These are phyloP conservation scores for Exobasidium rhododendri DNA, from an alignment of 1,284 basidiomycete species.

Conservation along the genomic window DNA sequence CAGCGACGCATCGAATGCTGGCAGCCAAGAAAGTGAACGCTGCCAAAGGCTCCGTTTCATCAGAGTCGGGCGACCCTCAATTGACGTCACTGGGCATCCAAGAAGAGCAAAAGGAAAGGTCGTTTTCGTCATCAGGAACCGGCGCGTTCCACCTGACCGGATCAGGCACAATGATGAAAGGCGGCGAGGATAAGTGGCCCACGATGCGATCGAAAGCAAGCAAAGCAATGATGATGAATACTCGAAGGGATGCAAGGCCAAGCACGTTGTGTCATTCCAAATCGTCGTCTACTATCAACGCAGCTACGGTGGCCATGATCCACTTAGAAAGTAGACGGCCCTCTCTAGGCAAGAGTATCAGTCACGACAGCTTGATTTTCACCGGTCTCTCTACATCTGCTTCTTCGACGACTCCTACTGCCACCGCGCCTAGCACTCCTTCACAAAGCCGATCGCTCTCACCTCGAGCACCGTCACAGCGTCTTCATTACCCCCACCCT, in stretches of 20 bases:
- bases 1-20: constrained; percentile 31
- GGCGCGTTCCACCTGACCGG: neutral
- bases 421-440: neutral
- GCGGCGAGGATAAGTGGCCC: neutral
- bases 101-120: neutral
- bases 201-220: neutral
- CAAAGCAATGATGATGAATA: neutral
- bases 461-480: too few relatives aligned
- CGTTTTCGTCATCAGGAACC: neutral
- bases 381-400: neutral
- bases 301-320: neutral
- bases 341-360: constrained; percentile 16
- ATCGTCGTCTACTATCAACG: neutral
- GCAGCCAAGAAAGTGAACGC: constrained; percentile 7
- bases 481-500: neutral
- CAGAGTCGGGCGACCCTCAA: neutral
- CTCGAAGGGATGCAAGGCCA: neutral
- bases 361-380: constrained; percentile 13
- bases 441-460: too few relatives aligned
- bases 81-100: neutral
- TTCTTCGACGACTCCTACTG: constrained; percentile 7
- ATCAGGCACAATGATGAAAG: neutral
- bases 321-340: constrained; percentile 10
- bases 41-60: constrained; percentile 8
- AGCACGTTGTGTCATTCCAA: neutral